phyloP scores from a whole-genome alignment of 371 early-diverging fungal genomes.

The Mucor irregularis region DNA sequence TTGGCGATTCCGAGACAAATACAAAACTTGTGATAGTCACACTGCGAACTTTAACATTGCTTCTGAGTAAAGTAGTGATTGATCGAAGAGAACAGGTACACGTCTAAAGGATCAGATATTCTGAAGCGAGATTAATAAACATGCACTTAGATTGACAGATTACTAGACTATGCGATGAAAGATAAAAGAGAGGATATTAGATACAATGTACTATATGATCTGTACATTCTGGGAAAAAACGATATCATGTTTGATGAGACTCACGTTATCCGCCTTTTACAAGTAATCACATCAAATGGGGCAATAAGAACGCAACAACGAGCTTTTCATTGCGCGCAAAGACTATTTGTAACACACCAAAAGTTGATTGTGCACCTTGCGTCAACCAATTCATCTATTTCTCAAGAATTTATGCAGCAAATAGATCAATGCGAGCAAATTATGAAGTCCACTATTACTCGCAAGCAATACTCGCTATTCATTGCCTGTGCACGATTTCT shows the following conservation, averaged over 20 bases:
- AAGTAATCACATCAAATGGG: slow-evolving; percentile 4
- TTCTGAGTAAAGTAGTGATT: slow-evolving; percentile 51
- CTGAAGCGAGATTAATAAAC: too few relatives aligned
- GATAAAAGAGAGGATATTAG: slow-evolving; percentile 34
- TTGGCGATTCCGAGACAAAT: slow-evolving; percentile 38
- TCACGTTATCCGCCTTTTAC: slow-evolving; percentile 23
- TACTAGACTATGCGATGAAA: slow-evolving; percentile 33
- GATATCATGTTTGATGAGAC: slow-evolving; percentile 34
- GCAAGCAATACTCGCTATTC: slow-evolving; percentile 12
- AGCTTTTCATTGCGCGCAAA: slow-evolving; percentile 24
- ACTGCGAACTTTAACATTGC: slow-evolving; percentile 47
- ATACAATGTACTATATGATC: slow-evolving; percentile 30
- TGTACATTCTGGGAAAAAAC: slow-evolving; percentile 29
- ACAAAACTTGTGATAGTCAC: slow-evolving; percentile 44
- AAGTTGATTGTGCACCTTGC: slow-evolving; percentile 17
- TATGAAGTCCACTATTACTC: slow-evolving; percentile 4
- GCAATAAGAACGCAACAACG: slow-evolving; percentile 11
- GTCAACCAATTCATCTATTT: neutral
- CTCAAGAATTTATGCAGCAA: slow-evolving; percentile 1
- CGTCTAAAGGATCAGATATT: too few relatives aligned
- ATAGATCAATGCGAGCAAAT: slow-evolving; percentile 14
- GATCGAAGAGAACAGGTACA: slow-evolving; percentile 54
- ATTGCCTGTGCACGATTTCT: slow-evolving; percentile 22
- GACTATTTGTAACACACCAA: slow-evolving; percentile 19
- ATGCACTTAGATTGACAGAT: slow-evolving; percentile 31